These are phyloP conservation scores for Penicillium canariense DNA, from an alignment of 495 filamentous ascomycete genomes.

Conservation along the genomic window DNA sequence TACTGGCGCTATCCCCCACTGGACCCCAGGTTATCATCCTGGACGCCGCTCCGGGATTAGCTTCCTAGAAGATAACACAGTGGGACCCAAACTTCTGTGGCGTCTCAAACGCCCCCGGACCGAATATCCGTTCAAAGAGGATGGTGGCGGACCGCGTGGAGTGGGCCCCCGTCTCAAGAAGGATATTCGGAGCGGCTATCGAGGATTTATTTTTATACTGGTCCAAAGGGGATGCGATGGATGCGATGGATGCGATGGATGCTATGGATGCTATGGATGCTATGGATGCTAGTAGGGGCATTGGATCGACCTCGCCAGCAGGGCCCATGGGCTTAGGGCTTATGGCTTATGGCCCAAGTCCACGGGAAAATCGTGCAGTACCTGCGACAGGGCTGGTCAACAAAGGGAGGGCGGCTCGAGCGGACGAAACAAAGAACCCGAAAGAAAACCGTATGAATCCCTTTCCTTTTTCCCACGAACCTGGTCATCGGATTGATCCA, in stretches of 20 bases:
- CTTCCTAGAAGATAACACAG: not conserved
- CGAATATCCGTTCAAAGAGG: not conserved
- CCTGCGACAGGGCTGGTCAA: too few species aligned
- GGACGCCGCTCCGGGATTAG: not conserved
- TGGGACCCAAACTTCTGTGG: not conserved
- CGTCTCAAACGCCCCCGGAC: not conserved
- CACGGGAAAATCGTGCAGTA: too few species aligned
- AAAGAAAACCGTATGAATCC: not conserved
- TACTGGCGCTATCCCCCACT: not conserved
- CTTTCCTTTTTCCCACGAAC: conserved; percentile 6
- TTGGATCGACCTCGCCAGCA: too few species aligned
- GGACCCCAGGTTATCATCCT: not conserved
- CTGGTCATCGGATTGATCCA: conserved; percentile 12
- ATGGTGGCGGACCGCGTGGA: conserved; percentile 1
- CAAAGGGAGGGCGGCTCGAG: too few species aligned
- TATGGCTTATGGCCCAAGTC: not conserved
- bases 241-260: not conserved
- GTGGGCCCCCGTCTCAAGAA: not conserved
- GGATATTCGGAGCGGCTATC: not conserved
- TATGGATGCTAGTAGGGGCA: not conserved
- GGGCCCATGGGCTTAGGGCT: too few species aligned
- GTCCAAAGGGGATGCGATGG: not conserved
- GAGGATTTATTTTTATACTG: not conserved
- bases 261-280: not conserved
- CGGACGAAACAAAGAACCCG: not conserved